Evolutionary conservation across 148 eudicot genomes (phyloP), one percentile per base, ranked within the genome.

Genomic region (Silene conica): DNA sequence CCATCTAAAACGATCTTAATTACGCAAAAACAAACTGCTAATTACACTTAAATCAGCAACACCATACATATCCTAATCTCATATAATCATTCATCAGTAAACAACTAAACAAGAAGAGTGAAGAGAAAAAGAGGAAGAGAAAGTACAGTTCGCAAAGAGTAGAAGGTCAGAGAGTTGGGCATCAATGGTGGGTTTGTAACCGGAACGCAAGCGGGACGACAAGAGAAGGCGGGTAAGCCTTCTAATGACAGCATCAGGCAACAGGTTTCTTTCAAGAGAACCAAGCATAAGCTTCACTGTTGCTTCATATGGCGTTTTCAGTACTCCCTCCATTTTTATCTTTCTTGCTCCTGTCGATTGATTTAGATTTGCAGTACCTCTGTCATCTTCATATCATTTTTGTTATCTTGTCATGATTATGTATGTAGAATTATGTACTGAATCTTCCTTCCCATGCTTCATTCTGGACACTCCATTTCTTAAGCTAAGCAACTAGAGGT

Each of bases 161-260:
- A 91, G 80, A 69, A 94, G 97, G 18, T 89, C 80, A 26, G 87
- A 77, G 71, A 94, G 88, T 60, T 94, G 98, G 3, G 80, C 77
- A 1, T 87, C 77, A 25, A 92, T 31, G 13, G 97, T 72, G 45
- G 89, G 62, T 25, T 80, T 74, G 85, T 89, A 91, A 26, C 85
- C 83, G 69, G 90, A 86, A 31, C 97, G 96, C 41, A 94, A 88
- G 56, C 98, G 98, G 46, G 48, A 3, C 48, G 92, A 73, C 10
- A 93, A 79, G 5, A 90, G 89, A 46, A 89, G 74, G 59, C 98
- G 88, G 55, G 92, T 93, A 50, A 93, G 90, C 60, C 86, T 72
- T 58, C 98, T 77, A 1, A 89, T 76, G 52, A 93, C 84, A 9
- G 82, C 73, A 81, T 93, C 98, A 23, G 98, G 98, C 64, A 93